Evolutionary conservation across 768 basidiomycete species (phyloP), one percentile per base, ranked within the genome.

Genomic region (Flagelloscypha sp.): DNA sequence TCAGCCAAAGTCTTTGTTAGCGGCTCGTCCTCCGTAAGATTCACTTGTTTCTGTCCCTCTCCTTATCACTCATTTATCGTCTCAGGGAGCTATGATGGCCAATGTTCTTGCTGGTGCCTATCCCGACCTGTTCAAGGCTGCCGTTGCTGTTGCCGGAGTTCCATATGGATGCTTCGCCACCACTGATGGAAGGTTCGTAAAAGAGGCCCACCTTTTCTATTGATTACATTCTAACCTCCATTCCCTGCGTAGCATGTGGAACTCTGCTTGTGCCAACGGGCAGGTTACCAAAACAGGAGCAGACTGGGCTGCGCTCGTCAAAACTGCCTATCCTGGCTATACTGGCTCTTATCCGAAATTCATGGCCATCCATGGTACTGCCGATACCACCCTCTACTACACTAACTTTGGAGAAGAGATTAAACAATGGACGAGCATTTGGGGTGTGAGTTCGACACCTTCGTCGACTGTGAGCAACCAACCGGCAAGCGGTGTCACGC

Each of bases 361-460:
- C 45, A 68, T 70, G 48, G 55, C 71, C 32, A 74, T 70, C 68
- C 71, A 74, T 53, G 72, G 72, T 37, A 74, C 72, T 1, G 49
- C 47, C 54, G 74, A 76, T 45, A 65, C 63, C 10, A 70, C 68
- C 3, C 60, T 76, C 33, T 65, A 62, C 54, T 64, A 62, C 29
- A 52, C 61, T 35, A 74, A 74, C 58, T 72, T 65, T 48, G 54
- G 45, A 18, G 68, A 75, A 51, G 68, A 62, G 33, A 57, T 74
- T 46, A 70, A 71, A 48, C 61, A 75, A 46, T 75, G 73, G 73
- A 71, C 70, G 20, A 72, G 68, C 41, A 62, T 76, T 27, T 70
- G 74, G 42, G 65, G 66, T 5, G 59, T 63, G 46, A 57, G 57
- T 38, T 47, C 46, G 23, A 70, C 68, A 5, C 59, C 72, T 1